Evolutionary conservation across 495 filamentous ascomycete genomes (phyloP).

Genomic region (Penicillium desertorum): DNA sequence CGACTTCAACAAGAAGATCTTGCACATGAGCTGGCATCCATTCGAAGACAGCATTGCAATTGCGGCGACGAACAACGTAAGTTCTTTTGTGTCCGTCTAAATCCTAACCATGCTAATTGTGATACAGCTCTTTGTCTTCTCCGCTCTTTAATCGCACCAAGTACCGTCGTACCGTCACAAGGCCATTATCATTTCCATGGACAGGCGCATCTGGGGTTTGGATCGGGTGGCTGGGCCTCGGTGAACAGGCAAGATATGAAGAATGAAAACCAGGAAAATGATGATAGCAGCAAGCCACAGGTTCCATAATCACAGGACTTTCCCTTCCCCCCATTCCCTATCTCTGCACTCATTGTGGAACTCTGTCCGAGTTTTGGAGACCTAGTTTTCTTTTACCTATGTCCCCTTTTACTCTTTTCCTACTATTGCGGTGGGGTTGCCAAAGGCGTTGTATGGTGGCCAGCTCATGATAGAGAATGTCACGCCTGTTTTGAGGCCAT

Average conservation of each 20-base stretch:
- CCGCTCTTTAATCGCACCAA: conserved; percentile 69
- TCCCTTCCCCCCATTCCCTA: conserved; percentile 13
- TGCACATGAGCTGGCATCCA: conserved; percentile 99
- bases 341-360: conserved; percentile 5
- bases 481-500: conserved; percentile 22
- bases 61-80: conserved; percentile 98
- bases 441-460: conserved; percentile 25
- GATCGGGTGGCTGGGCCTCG: conserved; percentile 22
- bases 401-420: conserved; percentile 1
- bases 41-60: conserved; percentile 99
- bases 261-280: conserved; percentile 23
- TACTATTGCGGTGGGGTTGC: conserved; percentile 22
- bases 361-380: conserved; percentile 7
- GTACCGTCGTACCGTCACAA: conserved; percentile 10
- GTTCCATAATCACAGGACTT: conserved; percentile 28
- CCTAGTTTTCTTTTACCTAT: conserved; percentile 12
- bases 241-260: conserved; percentile 19
- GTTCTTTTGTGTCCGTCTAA: conserved; percentile 31
- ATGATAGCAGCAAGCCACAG: conserved; percentile 32
- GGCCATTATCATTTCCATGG: conserved; percentile 29
- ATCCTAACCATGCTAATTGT: conserved; percentile 21
- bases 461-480: conserved; percentile 34
- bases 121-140: conserved; percentile 90
- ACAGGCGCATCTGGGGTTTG: conserved; percentile 30
- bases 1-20: conserved; percentile 99